Conservation (phyloP, 2,329 filamentous ascomycete species). For the Fusarium sp. region DNA sequence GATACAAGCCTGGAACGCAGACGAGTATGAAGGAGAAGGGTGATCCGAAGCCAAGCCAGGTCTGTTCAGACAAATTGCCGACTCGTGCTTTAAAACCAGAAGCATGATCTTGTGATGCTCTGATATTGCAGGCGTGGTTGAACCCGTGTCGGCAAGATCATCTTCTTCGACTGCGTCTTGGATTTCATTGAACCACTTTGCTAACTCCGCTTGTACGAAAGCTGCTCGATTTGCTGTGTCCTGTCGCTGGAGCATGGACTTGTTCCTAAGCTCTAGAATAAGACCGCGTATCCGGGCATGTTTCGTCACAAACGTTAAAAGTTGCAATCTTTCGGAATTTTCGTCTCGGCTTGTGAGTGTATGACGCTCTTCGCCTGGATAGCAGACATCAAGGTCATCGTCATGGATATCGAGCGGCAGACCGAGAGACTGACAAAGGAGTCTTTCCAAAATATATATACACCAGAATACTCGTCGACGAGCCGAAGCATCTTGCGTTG, state of each 20-base stretch:
- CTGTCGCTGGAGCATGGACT: conserved; percentile 59
- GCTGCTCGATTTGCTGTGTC: conserved; percentile 56
- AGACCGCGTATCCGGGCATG: conserved; percentile 62
- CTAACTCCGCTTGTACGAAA: conserved; percentile 60
- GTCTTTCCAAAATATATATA: conserved; percentile 65
- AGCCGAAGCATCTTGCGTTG: conserved; percentile 57
- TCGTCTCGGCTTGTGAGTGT: conserved; percentile 28
- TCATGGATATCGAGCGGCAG: conserved; percentile 66
- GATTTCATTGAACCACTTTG: conserved; percentile 65
- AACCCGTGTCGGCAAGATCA: conserved; percentile 21
- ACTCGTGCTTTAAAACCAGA: conserved; percentile 60
- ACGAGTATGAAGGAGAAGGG: conserved; percentile 57
- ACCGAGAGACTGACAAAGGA: conserved; percentile 66
- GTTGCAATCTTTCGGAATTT: conserved; percentile 46
- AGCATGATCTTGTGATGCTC: conserved; percentile 56
- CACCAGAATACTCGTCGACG: conserved; percentile 67
- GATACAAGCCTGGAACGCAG: conserved; percentile 63
- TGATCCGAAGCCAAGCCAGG: conserved; percentile 60
- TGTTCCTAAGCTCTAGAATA: conserved; percentile 64
- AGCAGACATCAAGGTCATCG: conserved; percentile 69
- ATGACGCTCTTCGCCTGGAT: conserved; percentile 61
- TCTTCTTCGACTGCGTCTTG: conserved; percentile 60
- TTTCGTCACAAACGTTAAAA: conserved; percentile 56
- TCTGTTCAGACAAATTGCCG: conserved; percentile 62
- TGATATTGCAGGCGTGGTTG: conserved; percentile 33